Evolutionary conservation across 257 asterid genomes (phyloP).

Genomic region (Nicotiana otophora): DNA sequence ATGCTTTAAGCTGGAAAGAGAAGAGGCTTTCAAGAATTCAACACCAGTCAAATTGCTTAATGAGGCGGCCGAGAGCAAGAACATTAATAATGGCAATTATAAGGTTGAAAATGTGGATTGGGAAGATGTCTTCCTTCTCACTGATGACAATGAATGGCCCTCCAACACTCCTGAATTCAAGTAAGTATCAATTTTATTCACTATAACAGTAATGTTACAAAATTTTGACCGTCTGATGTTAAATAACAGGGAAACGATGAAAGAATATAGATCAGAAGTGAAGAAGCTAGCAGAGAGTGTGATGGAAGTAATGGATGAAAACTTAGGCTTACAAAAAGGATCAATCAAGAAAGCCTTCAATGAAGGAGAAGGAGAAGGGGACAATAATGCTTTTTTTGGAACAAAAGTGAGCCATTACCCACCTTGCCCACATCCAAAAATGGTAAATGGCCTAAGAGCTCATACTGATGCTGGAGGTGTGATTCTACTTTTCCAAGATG

Average conservation of each 20-base stretch:
- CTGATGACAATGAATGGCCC: conserved; percentile 76
- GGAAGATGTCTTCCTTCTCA: conserved; percentile 83
- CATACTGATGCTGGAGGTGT: conserved; percentile 96
- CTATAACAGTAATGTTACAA: neutral
- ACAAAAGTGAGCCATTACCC: conserved; percentile 94
- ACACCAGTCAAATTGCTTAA: conserved; percentile 40
- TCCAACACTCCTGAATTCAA: conserved; percentile 46
- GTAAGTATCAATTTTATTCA: conserved; percentile 23
- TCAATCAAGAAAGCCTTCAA: conserved; percentile 62
- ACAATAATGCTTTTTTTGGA: conserved; percentile 52
- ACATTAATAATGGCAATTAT: conserved; percentile 21
- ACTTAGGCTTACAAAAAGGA: conserved; percentile 50
- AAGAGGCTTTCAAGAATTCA: conserved; percentile 48
- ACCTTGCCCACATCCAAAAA: conserved; percentile 70
- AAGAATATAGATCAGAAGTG: conserved; percentile 52
- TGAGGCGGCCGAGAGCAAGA: conserved; percentile 42
- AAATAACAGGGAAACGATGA: conserved; percentile 62
- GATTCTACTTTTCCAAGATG: conserved; percentile 75
- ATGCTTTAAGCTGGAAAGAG: conserved; percentile 52
- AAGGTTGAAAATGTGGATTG: conserved; percentile 57
- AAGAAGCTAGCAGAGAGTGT: conserved; percentile 51
- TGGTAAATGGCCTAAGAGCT: conserved; percentile 62
- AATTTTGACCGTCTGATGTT: neutral
- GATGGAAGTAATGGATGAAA: conserved; percentile 69
- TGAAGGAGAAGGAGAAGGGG: conserved; percentile 37